Evolutionary conservation across 1,284 basidiomycete species (phyloP).

Genomic region (Ceratobasidium sp.): DNA sequence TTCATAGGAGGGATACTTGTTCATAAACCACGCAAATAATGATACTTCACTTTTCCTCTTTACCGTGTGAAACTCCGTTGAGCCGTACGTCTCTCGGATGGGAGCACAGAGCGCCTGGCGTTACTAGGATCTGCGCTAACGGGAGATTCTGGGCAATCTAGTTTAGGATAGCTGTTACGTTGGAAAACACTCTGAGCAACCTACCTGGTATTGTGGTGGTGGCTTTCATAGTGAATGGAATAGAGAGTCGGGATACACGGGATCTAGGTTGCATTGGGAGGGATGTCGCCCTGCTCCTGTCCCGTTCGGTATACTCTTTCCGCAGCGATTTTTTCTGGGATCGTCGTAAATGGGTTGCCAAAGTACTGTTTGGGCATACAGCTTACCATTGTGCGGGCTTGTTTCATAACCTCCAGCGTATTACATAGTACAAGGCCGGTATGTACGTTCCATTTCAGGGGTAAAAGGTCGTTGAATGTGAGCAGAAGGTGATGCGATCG

Average conservation of each 20-base stretch:
- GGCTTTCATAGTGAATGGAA: neutral
- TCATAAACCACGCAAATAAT: no score
- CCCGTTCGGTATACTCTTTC: neutral
- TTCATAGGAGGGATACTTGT: no score
- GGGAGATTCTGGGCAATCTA: neutral
- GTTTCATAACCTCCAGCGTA: neutral
- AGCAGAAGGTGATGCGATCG: neutral
- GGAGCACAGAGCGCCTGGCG: no score
- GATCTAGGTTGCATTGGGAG: neutral
- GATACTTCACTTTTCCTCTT: no score
- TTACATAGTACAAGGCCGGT: conserved; percentile 5
- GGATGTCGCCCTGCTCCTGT: conserved; percentile 1
- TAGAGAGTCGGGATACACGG: neutral
- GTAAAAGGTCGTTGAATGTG: conserved; percentile 6
- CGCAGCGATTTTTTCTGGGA: neutral
- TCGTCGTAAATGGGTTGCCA: neutral
- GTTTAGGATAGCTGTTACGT: neutral
- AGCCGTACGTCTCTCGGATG: no score
- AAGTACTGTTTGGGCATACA: neutral
- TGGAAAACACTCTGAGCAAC: neutral
- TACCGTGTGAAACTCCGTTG: no score
- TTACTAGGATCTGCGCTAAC: no score
- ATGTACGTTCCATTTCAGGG: conserved; percentile 10
- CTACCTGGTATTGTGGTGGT: neutral
- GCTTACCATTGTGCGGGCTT: neutral